Base-by-base conservation (phyloP, 768 basidiomycete species). In the Xerocomellus amylosporus region DNA sequence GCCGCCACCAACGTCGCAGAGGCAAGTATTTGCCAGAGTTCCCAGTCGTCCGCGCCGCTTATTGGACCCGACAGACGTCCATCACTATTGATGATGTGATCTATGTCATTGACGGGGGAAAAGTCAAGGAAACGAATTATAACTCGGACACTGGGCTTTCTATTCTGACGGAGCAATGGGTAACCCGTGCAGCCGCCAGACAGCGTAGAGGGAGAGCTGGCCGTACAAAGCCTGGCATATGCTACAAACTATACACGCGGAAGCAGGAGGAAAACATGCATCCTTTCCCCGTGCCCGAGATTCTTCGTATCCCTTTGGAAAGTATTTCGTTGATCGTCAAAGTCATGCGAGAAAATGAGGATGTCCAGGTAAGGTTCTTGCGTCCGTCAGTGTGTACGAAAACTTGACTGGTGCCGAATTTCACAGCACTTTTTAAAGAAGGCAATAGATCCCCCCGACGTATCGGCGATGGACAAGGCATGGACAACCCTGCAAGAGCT, bases 1-100 rank as follows among this genome's bases (percentile, higher is more conserved):
- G 90, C 85, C 0, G 82, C 93, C 0, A 97, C 95, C 4, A 97
- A 97, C 64, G 90, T 98, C 30, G 92, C 92, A 7, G 92, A 94
- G 79, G 90, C 85, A 53, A 50, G 76, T 65, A 36, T 12, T 15
- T 47, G 5, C n/a, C 17, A 14, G 30, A 5, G 9, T 17, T 26
- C 13, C 17, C 5, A 4, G 19, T 24, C 7, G n/a, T 34, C 2
- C 4, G 2, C 13, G 6, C 22, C 46, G 30, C 48, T 38, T 8
- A 66, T 30, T 5, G n/a, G 8, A 28, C 37, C 17, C 17, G 38
- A 46, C 46, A 93, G 84, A 94, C 92, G 2, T 92, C 90, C 3
- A 89, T 95, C 50, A 94, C 93, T 1, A 93, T 97, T 52, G 88
- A 94, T 62, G 93, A 95, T 62, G 80, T 95, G 22, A 77, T 88